Conservation (phyloP, 1,284 basidiomycete genomes). For the Pascua guehoae region DNA sequence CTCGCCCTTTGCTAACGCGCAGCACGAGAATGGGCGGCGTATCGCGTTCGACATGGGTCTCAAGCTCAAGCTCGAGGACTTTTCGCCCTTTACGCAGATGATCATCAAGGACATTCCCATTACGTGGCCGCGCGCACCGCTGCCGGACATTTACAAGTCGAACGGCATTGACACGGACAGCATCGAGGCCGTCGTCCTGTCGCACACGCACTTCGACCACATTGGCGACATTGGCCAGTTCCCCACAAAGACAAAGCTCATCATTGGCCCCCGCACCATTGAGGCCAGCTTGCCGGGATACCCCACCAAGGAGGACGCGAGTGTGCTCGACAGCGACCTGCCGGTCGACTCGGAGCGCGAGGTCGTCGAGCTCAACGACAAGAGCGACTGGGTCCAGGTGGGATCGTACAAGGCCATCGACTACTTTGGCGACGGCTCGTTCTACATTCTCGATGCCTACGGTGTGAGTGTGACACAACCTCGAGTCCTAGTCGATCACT, state of each 20-base stretch:
- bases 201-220: slow-evolving; percentile 19
- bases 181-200: slow-evolving; percentile 12
- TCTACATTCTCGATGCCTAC: slow-evolving; percentile 19
- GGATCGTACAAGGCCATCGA: slow-evolving; percentile 14
- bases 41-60: slow-evolving; percentile 15
- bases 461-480: too few species aligned
- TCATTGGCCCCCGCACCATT: slow-evolving; percentile 9
- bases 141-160: slow-evolving; percentile 4
- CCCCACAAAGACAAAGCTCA: slow-evolving; percentile 14
- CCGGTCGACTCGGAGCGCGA: slow-evolving; percentile 12
- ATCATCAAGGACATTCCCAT: slow-evolving; percentile 14
- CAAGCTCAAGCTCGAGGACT: slow-evolving; percentile 14
- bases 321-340: slow-evolving; percentile 13
- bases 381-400: slow-evolving; percentile 8
- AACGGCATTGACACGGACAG: slow-evolving; percentile 6
- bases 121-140: slow-evolving; percentile 6
- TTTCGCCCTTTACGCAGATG: slow-evolving; percentile 14
- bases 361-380: slow-evolving; percentile 9
- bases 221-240: slow-evolving; percentile 19
- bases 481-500: too few species aligned
- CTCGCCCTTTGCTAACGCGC: background rate
- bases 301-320: slow-evolving; percentile 10
- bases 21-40: slow-evolving; percentile 7
- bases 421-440: slow-evolving; percentile 20
- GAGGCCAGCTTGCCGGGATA: slow-evolving; percentile 15